Percentiles rank a stretch among this genome's conserved stretches.
Conservation (phyloP, 768 basidiomycete genomes). For the Termitomyces sp. region DNA sequence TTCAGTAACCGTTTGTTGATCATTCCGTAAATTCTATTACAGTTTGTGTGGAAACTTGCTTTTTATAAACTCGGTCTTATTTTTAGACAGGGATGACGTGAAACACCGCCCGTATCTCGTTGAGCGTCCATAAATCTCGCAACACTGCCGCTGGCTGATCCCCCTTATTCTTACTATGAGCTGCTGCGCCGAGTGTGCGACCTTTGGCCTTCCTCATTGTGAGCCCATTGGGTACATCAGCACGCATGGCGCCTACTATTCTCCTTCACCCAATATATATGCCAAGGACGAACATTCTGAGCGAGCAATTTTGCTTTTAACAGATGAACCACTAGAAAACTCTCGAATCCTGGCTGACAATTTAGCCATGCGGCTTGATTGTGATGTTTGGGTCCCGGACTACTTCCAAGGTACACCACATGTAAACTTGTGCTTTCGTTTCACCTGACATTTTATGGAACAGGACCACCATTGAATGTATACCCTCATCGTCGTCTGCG, state of each 20-base stretch:
- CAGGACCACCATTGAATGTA: neutral
- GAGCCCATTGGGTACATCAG: constrained; percentile 39
- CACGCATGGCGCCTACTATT: constrained; percentile 40
- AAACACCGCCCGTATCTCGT: constrained; percentile 5
- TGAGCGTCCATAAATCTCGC: constrained; percentile 8
- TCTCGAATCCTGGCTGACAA: constrained; percentile 54
- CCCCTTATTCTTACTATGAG: constrained; percentile 6
- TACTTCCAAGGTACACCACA: constrained; percentile 43
- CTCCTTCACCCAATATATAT: constrained; percentile 22
- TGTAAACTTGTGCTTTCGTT: neutral
- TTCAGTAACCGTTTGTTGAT: neutral
- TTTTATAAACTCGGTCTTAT: neutral
- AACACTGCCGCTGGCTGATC: neutral
- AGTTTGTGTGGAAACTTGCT: neutral
- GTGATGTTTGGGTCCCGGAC: constrained; percentile 65
- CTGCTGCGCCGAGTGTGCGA: constrained; percentile 32
- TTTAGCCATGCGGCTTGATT: constrained; percentile 39
- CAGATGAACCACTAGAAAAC: constrained; percentile 52
- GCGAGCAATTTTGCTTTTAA: constrained; percentile 46
- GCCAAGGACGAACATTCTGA: constrained; percentile 21
- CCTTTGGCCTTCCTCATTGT: constrained; percentile 38
- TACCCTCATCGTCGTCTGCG: constrained; percentile 15
- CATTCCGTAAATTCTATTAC: neutral
- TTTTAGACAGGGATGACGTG: constrained; percentile 10
- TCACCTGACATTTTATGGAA: neutral